Evolutionary conservation across 305 asterid genomes (phyloP).

Genomic region (Solanum hybrid): DNA sequence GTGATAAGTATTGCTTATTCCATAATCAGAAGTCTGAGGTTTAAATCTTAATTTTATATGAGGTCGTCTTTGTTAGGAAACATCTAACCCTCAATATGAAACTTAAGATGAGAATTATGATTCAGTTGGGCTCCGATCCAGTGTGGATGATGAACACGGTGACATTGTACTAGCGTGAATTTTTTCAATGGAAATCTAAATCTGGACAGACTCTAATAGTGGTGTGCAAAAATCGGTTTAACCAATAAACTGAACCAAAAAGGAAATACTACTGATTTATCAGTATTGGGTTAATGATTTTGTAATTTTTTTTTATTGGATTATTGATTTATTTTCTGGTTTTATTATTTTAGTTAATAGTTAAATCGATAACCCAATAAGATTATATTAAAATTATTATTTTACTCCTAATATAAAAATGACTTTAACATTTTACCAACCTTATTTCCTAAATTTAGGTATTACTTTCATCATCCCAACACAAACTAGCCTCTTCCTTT

Average conservation of each 20-base stretch:
- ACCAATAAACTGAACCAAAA: not conserved
- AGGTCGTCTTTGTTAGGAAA: not conserved
- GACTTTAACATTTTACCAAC: not conserved
- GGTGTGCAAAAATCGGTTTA: not conserved
- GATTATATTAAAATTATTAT: too few relatives aligned
- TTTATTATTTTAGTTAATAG: too few relatives aligned
- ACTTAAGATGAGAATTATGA: not conserved
- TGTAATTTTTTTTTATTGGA: too few relatives aligned
- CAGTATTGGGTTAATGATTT: too few relatives aligned
- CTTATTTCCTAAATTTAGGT: not conserved
- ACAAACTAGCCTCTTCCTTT: not conserved
- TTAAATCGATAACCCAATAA: not conserved
- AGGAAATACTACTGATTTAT: too few relatives aligned
- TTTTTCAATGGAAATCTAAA: not conserved
- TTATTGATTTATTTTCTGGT: rapidly evolving
- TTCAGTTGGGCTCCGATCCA: not conserved
- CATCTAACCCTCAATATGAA: not conserved
- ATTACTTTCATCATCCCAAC: not conserved
- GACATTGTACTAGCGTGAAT: not conserved
- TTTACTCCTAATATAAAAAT: not conserved
- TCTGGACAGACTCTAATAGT: not conserved
- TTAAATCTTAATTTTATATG: not conserved
- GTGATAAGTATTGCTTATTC: not conserved
- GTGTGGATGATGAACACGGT: not conserved
- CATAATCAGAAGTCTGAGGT: not conserved